These are phyloP conservation scores for Reutealis trisperma DNA, from an alignment of 345 rosid species.

Conservation along the genomic window DNA sequence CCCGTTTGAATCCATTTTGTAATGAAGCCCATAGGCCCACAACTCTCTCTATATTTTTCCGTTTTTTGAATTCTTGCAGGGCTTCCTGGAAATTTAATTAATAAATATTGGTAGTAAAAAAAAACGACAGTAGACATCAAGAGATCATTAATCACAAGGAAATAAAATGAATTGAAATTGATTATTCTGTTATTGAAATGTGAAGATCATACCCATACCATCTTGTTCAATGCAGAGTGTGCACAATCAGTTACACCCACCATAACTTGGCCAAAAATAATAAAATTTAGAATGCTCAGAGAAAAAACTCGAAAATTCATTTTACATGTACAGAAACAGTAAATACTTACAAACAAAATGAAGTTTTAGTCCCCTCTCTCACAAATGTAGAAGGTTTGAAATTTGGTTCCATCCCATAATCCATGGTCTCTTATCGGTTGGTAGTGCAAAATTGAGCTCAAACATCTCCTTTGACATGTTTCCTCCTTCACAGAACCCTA, in stretches of 20 bases:
- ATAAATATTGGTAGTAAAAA: no score
- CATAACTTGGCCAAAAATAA: slow-evolving; percentile 10
- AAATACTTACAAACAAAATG: slow-evolving; percentile 29
- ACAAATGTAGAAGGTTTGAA: slow-evolving; percentile 77
- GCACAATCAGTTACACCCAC: slow-evolving; percentile 12
- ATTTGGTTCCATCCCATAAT: slow-evolving; percentile 89
- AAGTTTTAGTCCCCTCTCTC: slow-evolving; percentile 14
- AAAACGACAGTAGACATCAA: neutral
- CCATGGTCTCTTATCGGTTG: slow-evolving; percentile 89
- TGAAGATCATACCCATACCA: slow-evolving; percentile 14
- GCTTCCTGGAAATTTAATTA: no score
- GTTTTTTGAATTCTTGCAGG: no score
- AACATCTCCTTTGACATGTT: slow-evolving; percentile 97
- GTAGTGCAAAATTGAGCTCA: slow-evolving; percentile 90
- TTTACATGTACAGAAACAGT: slow-evolving; percentile 34
- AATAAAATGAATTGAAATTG: slow-evolving; percentile 9
- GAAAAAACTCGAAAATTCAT: slow-evolving; percentile 40
- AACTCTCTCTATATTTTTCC: no score
- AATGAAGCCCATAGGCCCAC: no score
- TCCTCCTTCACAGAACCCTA: slow-evolving; percentile 84
- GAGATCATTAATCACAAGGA: neutral
- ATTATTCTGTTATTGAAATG: slow-evolving; percentile 15
- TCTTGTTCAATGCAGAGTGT: slow-evolving; percentile 1
- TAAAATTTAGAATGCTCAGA: slow-evolving; percentile 15
- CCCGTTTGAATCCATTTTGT: no score